A percentile compares a stretch with the other conserved stretches of the same genome.
Conservation (phyloP, 2,329 filamentous ascomycete genomes). For the Rhytidhysteron rufulum region DNA sequence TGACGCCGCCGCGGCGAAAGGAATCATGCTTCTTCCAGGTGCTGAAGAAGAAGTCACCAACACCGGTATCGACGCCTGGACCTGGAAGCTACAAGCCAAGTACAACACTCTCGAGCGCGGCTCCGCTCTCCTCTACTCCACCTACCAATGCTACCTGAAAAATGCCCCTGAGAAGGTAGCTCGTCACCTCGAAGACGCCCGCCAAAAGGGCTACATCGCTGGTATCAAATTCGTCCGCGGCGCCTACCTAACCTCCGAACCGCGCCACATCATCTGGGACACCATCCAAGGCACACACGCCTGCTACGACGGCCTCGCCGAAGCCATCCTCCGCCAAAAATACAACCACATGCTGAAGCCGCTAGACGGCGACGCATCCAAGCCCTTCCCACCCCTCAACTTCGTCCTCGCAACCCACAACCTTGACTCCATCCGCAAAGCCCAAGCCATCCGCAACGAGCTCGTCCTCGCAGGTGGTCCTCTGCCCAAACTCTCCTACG, state of each 20-base stretch:
- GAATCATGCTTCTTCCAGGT: constrained; percentile 75
- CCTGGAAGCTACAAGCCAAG: constrained; percentile 68
- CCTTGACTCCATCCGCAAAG: constrained; percentile 60
- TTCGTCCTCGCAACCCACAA: constrained; percentile 85
- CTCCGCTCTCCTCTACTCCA: constrained; percentile 68
- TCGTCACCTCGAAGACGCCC: constrained; percentile 44
- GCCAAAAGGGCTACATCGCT: constrained; percentile 47
- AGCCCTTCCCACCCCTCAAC: constrained; percentile 42
- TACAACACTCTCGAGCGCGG: constrained; percentile 60
- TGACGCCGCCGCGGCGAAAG: constrained; percentile 63
- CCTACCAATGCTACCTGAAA: constrained; percentile 57
- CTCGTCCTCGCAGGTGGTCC: constrained; percentile 37
- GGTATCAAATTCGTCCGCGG: constrained; percentile 57
- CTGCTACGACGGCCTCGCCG: constrained; percentile 69
- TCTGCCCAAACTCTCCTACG: constrained; percentile 55
- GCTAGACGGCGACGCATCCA: constrained; percentile 22
- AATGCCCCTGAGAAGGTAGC: constrained; percentile 41
- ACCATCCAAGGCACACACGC: constrained; percentile 52
- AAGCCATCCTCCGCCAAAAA: constrained; percentile 60
- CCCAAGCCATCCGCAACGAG: constrained; percentile 46
- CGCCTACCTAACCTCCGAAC: constrained; percentile 53
- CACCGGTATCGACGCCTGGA: constrained; percentile 77
- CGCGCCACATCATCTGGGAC: constrained; percentile 49
- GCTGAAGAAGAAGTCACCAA: constrained; percentile 81
- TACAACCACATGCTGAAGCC: constrained; percentile 56